Evolutionary conservation across 2,329 filamentous ascomycete genomes (phyloP).

Genomic region (Phoma sp.): DNA sequence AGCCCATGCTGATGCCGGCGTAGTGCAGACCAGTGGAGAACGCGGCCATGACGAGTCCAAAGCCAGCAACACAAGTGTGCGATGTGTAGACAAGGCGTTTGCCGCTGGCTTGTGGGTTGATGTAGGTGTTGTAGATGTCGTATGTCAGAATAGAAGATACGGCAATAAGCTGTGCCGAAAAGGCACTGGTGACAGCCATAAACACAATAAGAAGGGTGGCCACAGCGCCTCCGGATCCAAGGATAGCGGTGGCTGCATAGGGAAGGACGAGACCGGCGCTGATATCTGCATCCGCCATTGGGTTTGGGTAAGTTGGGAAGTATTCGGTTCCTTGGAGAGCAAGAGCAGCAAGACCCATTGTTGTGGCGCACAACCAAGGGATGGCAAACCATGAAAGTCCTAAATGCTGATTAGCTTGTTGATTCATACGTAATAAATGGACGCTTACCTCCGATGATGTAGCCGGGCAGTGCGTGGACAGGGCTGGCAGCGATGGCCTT

Average conservation of each 20-base stretch:
- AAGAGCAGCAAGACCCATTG: slow-evolving; percentile 55
- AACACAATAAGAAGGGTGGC: slow-evolving; percentile 52
- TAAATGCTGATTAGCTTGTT: slow-evolving; percentile 28
- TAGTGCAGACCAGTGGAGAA: slow-evolving; percentile 75
- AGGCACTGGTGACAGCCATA: slow-evolving; percentile 57
- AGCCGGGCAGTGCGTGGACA: slow-evolving; percentile 81
- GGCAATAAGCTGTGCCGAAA: slow-evolving; percentile 60
- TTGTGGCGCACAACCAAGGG: slow-evolving; percentile 57
- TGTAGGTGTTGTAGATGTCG: slow-evolving; percentile 86
- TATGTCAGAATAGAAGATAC: slow-evolving; percentile 89
- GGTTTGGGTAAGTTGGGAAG: slow-evolving; percentile 54
- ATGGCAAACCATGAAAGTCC: slow-evolving; percentile 58
- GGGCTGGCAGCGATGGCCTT: slow-evolving; percentile 90
- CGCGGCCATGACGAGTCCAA: slow-evolving; percentile 78
- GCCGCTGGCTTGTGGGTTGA: slow-evolving; percentile 78
- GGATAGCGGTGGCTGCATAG: slow-evolving; percentile 41
- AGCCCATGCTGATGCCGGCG: slow-evolving; percentile 70
- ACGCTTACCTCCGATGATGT: slow-evolving; percentile 41
- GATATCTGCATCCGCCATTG: slow-evolving; percentile 34
- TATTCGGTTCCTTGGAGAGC: slow-evolving; percentile 51
- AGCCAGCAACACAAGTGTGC: slow-evolving; percentile 75
- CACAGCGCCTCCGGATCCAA: slow-evolving; percentile 42
- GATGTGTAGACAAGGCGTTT: slow-evolving; percentile 79
- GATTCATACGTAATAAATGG: background rate
- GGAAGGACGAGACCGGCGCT: slow-evolving; percentile 42